Evolutionary conservation across 352 stramenopile genomes (phyloP).

Genomic region (Globisporangium parvum): DNA sequence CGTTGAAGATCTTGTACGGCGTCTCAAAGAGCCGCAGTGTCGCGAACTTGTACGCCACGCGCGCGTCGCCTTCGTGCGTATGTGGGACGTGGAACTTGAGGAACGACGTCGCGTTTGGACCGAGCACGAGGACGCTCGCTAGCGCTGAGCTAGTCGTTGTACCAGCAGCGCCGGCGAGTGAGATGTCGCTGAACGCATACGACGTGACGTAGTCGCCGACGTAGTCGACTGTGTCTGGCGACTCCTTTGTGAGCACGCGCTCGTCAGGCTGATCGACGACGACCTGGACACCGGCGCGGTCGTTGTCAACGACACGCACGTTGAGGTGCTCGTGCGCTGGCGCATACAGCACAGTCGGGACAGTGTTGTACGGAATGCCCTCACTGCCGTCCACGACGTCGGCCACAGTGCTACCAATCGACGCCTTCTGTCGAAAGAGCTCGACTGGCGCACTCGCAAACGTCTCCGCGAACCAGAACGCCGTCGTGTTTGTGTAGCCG

Average conservation of each 20-base stretch:
- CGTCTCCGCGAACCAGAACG: conserved; percentile 52
- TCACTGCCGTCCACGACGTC: conserved; percentile 16
- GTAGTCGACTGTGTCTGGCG: conserved; percentile 34
- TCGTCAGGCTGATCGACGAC: conserved; percentile 30
- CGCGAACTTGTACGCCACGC: conserved; percentile 24
- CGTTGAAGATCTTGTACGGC: conserved; percentile 66
- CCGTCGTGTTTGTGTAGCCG: conserved; percentile 40
- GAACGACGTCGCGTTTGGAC: conserved; percentile 31
- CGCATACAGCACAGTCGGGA: conserved; percentile 43
- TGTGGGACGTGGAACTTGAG: conserved; percentile 67
- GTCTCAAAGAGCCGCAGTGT: conserved; percentile 46
- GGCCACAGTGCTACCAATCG: conserved; percentile 14
- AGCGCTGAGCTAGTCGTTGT: conserved; percentile 13
- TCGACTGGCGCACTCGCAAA: conserved; percentile 15
- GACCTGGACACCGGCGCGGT: conserved; percentile 36
- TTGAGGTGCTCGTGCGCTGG: conserved; percentile 43
- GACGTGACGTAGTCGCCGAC: conserved; percentile 44
- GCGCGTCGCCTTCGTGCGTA: conserved; percentile 40
- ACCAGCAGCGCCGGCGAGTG: conserved; percentile 12
- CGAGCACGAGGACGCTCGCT: conserved; percentile 43
- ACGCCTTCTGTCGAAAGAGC: not conserved
- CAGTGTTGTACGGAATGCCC: conserved; percentile 51
- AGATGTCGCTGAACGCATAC: conserved; percentile 56
- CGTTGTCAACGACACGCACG: conserved; percentile 42
- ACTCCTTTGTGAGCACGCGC: conserved; percentile 33